Conservation (phyloP, 73 alveolate genomes). For the Diophrys sp. region DNA sequence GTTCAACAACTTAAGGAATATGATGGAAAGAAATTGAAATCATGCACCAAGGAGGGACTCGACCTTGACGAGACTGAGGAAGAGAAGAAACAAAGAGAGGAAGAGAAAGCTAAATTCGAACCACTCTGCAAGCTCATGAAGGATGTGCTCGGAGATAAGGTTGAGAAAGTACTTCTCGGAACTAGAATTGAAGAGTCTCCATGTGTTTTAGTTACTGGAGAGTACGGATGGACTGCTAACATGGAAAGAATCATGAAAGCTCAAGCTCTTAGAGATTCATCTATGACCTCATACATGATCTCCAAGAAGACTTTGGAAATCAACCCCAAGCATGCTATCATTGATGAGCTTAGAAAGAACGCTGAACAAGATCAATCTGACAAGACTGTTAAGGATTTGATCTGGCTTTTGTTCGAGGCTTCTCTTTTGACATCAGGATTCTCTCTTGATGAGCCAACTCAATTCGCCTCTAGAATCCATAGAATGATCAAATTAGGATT, state of each 20-base stretch:
- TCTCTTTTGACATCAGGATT: constrained; percentile 95
- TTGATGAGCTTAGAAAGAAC: constrained; percentile 84
- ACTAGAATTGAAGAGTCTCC: constrained; percentile 94
- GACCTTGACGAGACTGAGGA: constrained; percentile 91
- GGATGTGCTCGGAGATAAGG: constrained; percentile 97
- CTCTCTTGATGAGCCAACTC: constrained; percentile 94
- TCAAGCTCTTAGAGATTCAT: constrained; percentile 96
- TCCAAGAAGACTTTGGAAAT: constrained; percentile 97
- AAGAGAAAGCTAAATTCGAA: constrained; percentile 92
- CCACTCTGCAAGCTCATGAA: constrained; percentile 92
- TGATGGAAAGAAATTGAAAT: constrained; percentile 93
- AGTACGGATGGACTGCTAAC: constrained; percentile 98
- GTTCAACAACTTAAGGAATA: constrained; percentile 94
- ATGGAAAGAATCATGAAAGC: constrained; percentile 96
- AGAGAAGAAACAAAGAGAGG: constrained; percentile 91
- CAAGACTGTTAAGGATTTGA: constrained; percentile 92
- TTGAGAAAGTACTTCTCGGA: constrained; percentile 94
- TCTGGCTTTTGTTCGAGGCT: constrained; percentile 96
- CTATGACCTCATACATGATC: constrained; percentile 95
- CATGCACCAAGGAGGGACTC: constrained; percentile 93
- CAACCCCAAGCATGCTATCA: constrained; percentile 87
- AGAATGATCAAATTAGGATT: constrained; percentile 96
- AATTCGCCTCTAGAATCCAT: constrained; percentile 94
- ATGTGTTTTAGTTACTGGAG: constrained; percentile 96
- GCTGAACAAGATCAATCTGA: constrained; percentile 91